Base-by-base conservation (phyloP, 1,139 yeast genomes). In the Candida sanyaensis region DNA sequence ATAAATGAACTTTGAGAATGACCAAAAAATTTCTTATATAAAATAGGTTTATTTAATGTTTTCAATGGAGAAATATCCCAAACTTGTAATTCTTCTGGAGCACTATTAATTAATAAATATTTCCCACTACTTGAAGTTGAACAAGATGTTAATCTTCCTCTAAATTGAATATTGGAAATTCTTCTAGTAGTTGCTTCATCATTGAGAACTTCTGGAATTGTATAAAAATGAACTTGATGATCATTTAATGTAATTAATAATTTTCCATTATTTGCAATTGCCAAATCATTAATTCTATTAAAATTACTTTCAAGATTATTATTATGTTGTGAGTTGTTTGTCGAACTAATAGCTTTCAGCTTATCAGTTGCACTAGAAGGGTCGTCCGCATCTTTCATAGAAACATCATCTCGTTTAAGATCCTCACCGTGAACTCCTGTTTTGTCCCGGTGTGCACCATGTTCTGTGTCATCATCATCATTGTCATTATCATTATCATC, bases 71-170 rank as follows among this genome's bases (percentile, higher is more conserved):
- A 63, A 28, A 75, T 72, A 58, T 88, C 86, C 95, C 96, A 90
- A 6, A 90, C 69, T 58, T 88, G 95, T 13, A 91, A 66, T 59
- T 87, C 95, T 56, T 87, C 91, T 0, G 91, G 88, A n/a, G 83
- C 81, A 12, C 85, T 77, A 56, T 83, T 86, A 31, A 89, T 74
- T 36, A 90, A 64, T 5, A 86, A 72, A 73, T 64, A 66, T 69
- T 80, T 68, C 53, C 78, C 78, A 55, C 64, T 66, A 12, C 63
- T 59, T 9, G 77, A 70, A 1, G 73, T 60, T 1, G 75, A 66
- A 53, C 79, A 73, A 2, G 78, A 72, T 0, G 77, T 72, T 36
- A 74, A 56, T 39, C 75, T 60, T 2, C 77, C 78, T 46, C 62
- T 63, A 29, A 46, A 38, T 29, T 45, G 42, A 24, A 75, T 56